Evolutionary conservation across 2,329 filamentous ascomycete genomes (phyloP), one percentile per base, ranked within the genome.

Genomic region (Ophiostoma ulmi): DNA sequence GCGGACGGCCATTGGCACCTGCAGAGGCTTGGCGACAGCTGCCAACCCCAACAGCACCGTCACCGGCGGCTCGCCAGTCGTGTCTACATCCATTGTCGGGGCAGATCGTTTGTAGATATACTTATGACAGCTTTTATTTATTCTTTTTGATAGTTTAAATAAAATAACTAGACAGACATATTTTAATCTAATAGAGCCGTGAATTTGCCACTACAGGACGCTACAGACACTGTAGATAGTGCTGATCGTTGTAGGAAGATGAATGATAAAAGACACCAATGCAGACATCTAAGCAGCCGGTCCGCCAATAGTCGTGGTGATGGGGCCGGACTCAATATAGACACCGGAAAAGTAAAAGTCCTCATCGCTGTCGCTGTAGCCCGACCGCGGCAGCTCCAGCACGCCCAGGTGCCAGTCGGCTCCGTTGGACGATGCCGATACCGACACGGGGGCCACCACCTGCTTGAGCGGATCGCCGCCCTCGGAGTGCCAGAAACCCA

Each of bases 381-480:
- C 86, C 44, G 80, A 79, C 22, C 86, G 82, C 14, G 88, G 86
- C 70, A 92, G 81, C 74, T 91, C 86, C 69, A 92, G 81, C 35
- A 91, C 86, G 71, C 90, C 90, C 66, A 93, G 78, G 79, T 93
- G 90, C 88, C 88, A 92, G 77, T 92, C 90, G 2, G 83, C 84
- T 55, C 89, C 90, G 77, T 92, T 90, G 67, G 86, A 89, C 38
- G 83, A 87, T 5, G 89, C 87, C 67, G 83, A 85, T 0, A 83
- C 86, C 5, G 83, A 82, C 67, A 92, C 84, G 1, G 89, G 87
- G 3, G 84, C 83, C 5, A 88, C 88, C 0, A 85, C 85, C 76
- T 86, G 83, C 70, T 79, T 82, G 31, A 92, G 80, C 26, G 84
- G 79, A 48, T 84, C 83, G 17, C 81, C 80, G 48, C 88, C 89